Evolutionary conservation across 1,139 yeast species (phyloP).

Genomic region (Kodamaea suecica): DNA sequence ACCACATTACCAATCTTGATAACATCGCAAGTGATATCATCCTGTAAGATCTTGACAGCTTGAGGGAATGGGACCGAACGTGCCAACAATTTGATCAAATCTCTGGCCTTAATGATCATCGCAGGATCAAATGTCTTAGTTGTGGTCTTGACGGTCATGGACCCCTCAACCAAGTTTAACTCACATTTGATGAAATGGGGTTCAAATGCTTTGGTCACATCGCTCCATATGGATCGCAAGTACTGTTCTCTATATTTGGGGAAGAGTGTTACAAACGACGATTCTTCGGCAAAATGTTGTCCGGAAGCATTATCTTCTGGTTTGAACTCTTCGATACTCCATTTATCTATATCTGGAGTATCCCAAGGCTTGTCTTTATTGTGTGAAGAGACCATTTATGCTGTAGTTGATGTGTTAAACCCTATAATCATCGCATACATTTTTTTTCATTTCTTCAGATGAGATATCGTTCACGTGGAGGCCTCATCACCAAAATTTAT

Average conservation of each 20-base stretch:
- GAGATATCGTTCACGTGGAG: too few species aligned
- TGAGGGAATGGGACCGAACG: conserved; percentile 98
- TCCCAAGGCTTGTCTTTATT: conserved; percentile 98
- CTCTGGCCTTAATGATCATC: conserved; percentile 89
- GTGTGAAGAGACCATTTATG: conserved; percentile 81
- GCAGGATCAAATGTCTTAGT: conserved; percentile 96
- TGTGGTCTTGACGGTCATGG: conserved; percentile 95
- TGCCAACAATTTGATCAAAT: conserved; percentile 86
- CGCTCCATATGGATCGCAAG: conserved; percentile 87
- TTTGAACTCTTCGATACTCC: conserved; percentile 86
- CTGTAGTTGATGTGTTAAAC: neutral
- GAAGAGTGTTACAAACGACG: conserved; percentile 89
- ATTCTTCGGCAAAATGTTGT: conserved; percentile 86
- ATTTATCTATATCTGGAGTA: conserved; percentile 90
- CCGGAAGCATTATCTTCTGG: conserved; percentile 89
- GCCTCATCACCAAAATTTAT: too few species aligned
- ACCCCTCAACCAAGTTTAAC: conserved; percentile 89
- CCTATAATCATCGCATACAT: neutral
- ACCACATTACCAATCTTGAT: conserved; percentile 91
- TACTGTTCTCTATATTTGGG: conserved; percentile 96
- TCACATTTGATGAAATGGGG: conserved; percentile 74
- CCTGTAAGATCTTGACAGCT: conserved; percentile 86
- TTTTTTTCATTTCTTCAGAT: neutral
- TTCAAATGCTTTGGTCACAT: conserved; percentile 78
- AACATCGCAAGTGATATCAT: conserved; percentile 93